Evolutionary conservation across 2,329 filamentous ascomycete species (phyloP).

Genomic region (Verticillium tricorpus): DNA sequence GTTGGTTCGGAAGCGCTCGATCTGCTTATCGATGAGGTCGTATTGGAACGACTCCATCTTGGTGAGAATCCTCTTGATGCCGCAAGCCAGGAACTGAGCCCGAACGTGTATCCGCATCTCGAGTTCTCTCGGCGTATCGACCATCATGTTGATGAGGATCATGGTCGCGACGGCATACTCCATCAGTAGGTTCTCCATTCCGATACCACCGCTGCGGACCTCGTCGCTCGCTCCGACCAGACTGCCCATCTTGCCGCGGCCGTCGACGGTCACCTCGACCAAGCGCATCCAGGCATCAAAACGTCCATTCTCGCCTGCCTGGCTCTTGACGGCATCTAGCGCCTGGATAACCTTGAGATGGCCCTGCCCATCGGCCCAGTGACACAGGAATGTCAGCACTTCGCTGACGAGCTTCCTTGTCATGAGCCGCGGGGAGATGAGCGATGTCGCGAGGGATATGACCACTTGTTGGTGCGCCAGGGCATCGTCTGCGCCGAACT

Average conservation of each 20-base stretch:
- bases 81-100: slow-evolving; percentile 92
- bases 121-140: slow-evolving; percentile 85
- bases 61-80: slow-evolving; percentile 85
- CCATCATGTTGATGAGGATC: slow-evolving; percentile 93
- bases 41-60: slow-evolving; percentile 99
- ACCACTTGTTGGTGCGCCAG: slow-evolving; percentile 86
- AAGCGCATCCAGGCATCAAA: slow-evolving; percentile 99
- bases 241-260: slow-evolving; percentile 97
- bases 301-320: slow-evolving; percentile 86
- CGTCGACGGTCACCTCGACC: slow-evolving; percentile 94
- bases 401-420: slow-evolving; percentile 94
- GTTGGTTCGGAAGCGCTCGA: slow-evolving; percentile 87
- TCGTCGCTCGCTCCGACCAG: slow-evolving; percentile 95
- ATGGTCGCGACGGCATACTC: slow-evolving; percentile 95
- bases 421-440: slow-evolving; percentile 83
- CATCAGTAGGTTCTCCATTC: slow-evolving; percentile 98
- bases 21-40: slow-evolving; percentile 96
- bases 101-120: slow-evolving; percentile 91
- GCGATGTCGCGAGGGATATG: slow-evolving; percentile 77
- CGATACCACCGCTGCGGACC: slow-evolving; percentile 89
- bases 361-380: slow-evolving; percentile 85
- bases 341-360: slow-evolving; percentile 92
- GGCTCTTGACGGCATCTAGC: slow-evolving; percentile 83
- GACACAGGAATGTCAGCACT: slow-evolving; percentile 91
- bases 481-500: slow-evolving; percentile 95